Evolutionary conservation across 2,329 filamentous ascomycete species (phyloP).

Genomic region (Dactylellina leptospora): DNA sequence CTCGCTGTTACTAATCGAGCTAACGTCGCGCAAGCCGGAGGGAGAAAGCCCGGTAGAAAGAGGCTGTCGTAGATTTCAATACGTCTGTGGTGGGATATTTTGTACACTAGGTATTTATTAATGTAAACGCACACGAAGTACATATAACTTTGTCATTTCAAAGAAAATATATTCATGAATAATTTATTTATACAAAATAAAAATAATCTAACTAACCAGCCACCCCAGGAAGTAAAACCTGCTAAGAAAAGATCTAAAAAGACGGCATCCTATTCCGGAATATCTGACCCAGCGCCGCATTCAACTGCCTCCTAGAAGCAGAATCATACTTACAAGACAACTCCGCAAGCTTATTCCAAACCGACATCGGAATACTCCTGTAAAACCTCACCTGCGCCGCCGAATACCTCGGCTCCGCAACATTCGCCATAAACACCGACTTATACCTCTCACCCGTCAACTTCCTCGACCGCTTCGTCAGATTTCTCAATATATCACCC

Average conservation of each 20-base stretch:
- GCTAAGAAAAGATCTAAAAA: no score
- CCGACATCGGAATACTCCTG: conserved; percentile 21
- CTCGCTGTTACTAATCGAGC: conserved; percentile 49
- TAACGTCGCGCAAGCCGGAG: conserved; percentile 13
- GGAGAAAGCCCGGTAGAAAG: conserved; percentile 13
- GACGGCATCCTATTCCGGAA: conserved; percentile 23
- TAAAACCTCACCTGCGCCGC: conserved; percentile 27
- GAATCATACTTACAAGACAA: conserved; percentile 22
- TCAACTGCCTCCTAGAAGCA: conserved; percentile 5
- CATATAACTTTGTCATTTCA: neutral
- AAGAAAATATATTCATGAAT: neutral
- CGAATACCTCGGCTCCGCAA: conserved; percentile 6
- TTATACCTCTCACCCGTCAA: conserved; percentile 7
- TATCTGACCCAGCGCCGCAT: conserved; percentile 19
- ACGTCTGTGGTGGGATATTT: neutral
- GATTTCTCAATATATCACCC: neutral
- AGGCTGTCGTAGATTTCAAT: neutral
- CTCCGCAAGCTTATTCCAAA: conserved; percentile 31
- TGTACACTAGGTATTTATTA: neutral
- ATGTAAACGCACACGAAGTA: neutral
- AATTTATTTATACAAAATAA: neutral
- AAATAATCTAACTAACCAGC: neutral
- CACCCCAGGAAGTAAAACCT: no score
- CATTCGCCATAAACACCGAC: conserved; percentile 4
- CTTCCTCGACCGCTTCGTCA: neutral